Percentiles rank a stretch among this genome's conserved stretches.
Evolutionary conservation across 2,329 filamentous ascomycete species (phyloP).

Genomic region (Stachybotrys chlorohalonatus): DNA sequence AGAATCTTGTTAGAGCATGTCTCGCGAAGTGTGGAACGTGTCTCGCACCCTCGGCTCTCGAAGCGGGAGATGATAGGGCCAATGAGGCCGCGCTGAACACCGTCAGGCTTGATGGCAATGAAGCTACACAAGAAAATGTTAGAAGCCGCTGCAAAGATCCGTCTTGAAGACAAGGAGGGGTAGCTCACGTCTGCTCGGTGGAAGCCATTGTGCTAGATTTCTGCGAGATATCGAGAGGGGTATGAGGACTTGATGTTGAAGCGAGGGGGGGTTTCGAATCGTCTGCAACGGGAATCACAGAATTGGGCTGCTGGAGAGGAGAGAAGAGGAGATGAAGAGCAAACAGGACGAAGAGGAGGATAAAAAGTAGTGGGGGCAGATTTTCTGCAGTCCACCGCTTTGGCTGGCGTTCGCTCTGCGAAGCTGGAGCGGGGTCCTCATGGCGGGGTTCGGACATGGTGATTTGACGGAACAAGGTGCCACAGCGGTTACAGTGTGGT

Average conservation of each 20-base stretch:
- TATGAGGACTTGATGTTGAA: slow-evolving; percentile 18
- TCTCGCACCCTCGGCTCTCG: slow-evolving; percentile 78
- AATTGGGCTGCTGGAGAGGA: slow-evolving; percentile 15
- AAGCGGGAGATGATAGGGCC: slow-evolving; percentile 97
- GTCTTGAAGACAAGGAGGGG: slow-evolving; percentile 20
- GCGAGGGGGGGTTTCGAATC: slow-evolving; percentile 15
- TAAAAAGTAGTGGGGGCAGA: slow-evolving; percentile 34
- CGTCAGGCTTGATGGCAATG: slow-evolving; percentile 99
- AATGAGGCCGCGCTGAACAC: slow-evolving; percentile 98
- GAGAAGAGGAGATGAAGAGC: slow-evolving; percentile 26
- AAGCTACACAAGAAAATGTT: slow-evolving; percentile 54
- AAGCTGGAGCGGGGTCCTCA: slow-evolving; percentile 22
- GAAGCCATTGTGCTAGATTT: slow-evolving; percentile 52
- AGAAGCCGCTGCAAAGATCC: slow-evolving; percentile 8
- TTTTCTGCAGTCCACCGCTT: slow-evolving; percentile 24
- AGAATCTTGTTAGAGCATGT: slow-evolving; percentile 6
- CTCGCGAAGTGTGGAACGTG: not conserved
- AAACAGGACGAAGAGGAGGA: slow-evolving; percentile 27
- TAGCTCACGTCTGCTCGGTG: slow-evolving; percentile 75
- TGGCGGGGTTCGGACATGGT: slow-evolving; percentile 23
- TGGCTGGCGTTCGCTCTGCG: slow-evolving; percentile 13
- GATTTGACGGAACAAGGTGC: slow-evolving; percentile 8
- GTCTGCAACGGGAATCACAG: slow-evolving; percentile 17
- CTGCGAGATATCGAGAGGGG: slow-evolving; percentile 13
- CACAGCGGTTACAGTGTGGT: not conserved